These are phyloP conservation scores for Lotus japonicus DNA, from an alignment of 306 rosid species.

Conservation along the genomic window DNA sequence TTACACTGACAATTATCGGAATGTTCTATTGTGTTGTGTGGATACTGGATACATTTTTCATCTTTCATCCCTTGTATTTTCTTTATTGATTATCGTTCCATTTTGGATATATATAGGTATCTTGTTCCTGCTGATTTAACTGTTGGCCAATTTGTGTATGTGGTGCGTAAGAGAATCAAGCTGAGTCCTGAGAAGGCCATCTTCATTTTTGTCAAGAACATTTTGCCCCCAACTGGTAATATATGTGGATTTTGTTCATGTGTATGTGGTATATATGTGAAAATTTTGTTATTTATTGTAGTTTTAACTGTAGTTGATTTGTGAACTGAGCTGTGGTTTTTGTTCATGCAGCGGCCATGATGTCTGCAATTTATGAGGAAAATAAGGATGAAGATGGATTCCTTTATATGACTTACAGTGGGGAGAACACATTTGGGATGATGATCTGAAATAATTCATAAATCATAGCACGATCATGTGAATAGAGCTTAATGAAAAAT, in stretches of 20 bases:
- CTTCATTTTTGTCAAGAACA: constrained; percentile 75
- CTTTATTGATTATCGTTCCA: background rate
- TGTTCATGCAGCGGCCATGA: constrained; percentile 68
- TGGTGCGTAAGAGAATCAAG: constrained; percentile 81
- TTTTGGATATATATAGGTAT: constrained; percentile 46
- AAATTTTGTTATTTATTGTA: background rate
- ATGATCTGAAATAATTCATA: constrained; percentile 11
- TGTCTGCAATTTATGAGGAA: constrained; percentile 88
- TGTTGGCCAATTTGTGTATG: constrained; percentile 83
- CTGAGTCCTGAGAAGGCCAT: constrained; percentile 87
- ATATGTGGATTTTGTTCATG: background rate
- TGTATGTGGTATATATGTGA: background rate
- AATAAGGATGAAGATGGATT: constrained; percentile 87
- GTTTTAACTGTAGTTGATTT: background rate
- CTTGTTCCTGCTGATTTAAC: constrained; percentile 89
- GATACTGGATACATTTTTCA: background rate
- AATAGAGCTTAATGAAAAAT: constrained; percentile 19
- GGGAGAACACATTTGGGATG: constrained; percentile 79
- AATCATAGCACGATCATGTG: constrained; percentile 21
- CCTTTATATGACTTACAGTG: constrained; percentile 86
- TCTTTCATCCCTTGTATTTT: background rate
- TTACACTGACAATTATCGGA: background rate
- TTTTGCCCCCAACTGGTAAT: constrained; percentile 81
- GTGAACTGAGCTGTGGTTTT: constrained; percentile 18
- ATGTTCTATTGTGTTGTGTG: background rate